Evolutionary conservation across 371 early-diverging fungal species (phyloP).

Genomic region (Saksenaea vasiformis): DNA sequence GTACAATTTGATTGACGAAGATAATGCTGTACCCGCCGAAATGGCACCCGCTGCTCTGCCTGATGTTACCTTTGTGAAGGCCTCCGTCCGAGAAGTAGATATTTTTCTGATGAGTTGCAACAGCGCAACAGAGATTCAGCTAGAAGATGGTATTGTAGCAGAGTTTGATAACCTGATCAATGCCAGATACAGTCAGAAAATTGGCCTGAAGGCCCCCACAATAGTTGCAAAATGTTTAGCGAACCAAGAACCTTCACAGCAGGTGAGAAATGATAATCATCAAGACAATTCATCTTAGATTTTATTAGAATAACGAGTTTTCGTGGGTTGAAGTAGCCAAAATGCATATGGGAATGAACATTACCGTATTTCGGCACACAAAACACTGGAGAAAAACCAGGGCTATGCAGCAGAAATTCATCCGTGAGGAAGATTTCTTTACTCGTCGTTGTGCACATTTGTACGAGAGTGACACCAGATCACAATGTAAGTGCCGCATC

Average conservation of each 20-base stretch:
- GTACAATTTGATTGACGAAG: constrained; percentile 72
- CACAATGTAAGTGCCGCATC: constrained; percentile 16
- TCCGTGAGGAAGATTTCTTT: constrained; percentile 65
- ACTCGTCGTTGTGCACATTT: constrained; percentile 68
- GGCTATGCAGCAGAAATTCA: constrained; percentile 62
- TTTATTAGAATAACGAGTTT: constrained; percentile 28
- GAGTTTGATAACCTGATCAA: constrained; percentile 72
- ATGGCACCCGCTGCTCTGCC: constrained; percentile 50
- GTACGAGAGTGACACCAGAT: constrained; percentile 41
- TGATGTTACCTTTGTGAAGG: constrained; percentile 69
- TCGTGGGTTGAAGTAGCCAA: constrained; percentile 79
- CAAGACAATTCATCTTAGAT: neutral
- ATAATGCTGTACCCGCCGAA: constrained; percentile 68
- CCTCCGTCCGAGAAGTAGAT: constrained; percentile 61
- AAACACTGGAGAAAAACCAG: constrained; percentile 60
- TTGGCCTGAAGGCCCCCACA: constrained; percentile 63
- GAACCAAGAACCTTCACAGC: constrained; percentile 30
- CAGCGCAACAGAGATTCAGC: constrained; percentile 54
- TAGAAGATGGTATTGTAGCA: constrained; percentile 60
- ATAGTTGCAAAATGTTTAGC: constrained; percentile 60
- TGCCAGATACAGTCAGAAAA: constrained; percentile 59
- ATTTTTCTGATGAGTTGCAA: constrained; percentile 66
- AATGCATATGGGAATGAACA: constrained; percentile 58
- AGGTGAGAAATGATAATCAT: neutral
- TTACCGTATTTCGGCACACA: constrained; percentile 62